Base-by-base conservation (phyloP, 2,329 filamentous ascomycete genomes). In the Diaporthe longicolla region DNA sequence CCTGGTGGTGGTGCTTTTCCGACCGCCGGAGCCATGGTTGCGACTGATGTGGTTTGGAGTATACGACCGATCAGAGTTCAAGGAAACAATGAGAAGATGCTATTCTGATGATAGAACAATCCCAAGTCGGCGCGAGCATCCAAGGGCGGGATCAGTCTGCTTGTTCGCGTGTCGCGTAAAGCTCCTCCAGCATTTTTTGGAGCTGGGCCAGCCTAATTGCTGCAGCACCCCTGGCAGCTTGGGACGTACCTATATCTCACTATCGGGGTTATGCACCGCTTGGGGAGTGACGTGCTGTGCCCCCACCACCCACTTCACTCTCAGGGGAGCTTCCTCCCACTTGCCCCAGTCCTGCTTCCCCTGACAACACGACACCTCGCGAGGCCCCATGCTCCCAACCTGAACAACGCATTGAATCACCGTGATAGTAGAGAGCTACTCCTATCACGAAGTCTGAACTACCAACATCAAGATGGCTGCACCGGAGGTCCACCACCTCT, bases 391-490 rank as follows among this genome's bases (percentile, higher is more conserved):
- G 55, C 37, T 71, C 70, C 61, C 43, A 65, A 58, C 68, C 37
- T n/a, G 29, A 48, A 59, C 58, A 71, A 32, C 63, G 19, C 57
- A 71, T 73, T 35, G 50, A 63, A 45, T 65, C 52, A 54, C 13
- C 55, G 87, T 90, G 94, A 89, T 97, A 98, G 97, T 98, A 93
- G 97, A 98, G 97, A 97, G 95, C 91, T 94, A 83, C 94, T 97
- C 95, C 94, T 97, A 95, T 94, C 92, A 88, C 86, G 73, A 73
- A 71, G 68, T n/a, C 69, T 74, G 58, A 19, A 65, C 15, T 70
- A 74, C 48, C 70, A 66, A 70, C 24, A 70, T 76, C 83, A 89
- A 70, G 75, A 98, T 98, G 96, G 88, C 94, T 72, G 84, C 93
- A 75, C 94, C 95, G 77, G 94, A 98, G 89, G 94, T 97, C 74